Conservation (phyloP, 2,329 filamentous ascomycete genomes). For the Fusarium scirpi region DNA sequence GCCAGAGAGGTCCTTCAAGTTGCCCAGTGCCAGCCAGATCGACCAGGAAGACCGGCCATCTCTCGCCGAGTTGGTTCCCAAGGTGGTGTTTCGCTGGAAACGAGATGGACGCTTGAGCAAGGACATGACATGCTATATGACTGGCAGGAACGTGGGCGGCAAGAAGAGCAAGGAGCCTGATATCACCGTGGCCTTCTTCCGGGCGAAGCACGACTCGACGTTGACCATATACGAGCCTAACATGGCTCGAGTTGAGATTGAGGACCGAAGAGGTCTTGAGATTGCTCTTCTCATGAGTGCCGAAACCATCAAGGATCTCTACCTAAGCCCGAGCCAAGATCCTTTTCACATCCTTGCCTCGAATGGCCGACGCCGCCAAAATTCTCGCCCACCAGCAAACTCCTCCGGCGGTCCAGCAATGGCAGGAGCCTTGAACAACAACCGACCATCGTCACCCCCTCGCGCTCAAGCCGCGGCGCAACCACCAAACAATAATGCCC, state of each 20-base stretch:
- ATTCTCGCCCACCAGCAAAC: slow-evolving; percentile 55
- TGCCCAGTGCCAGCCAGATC: slow-evolving; percentile 81
- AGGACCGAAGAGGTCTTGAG: slow-evolving; percentile 94
- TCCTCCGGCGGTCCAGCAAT: slow-evolving; percentile 42
- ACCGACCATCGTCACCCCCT: slow-evolving; percentile 39
- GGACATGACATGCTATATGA: slow-evolving; percentile 89
- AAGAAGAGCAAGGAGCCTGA: slow-evolving; percentile 92
- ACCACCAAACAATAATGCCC: slow-evolving; percentile 35
- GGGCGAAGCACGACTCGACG: slow-evolving; percentile 71
- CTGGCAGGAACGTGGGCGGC: slow-evolving; percentile 79
- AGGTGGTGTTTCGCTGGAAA: slow-evolving; percentile 88
- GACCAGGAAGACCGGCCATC: slow-evolving; percentile 70
- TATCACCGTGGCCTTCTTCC: slow-evolving; percentile 92
- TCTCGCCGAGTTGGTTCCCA: slow-evolving; percentile 70
- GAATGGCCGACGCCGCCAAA: slow-evolving; percentile 49
- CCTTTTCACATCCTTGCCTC: slow-evolving; percentile 77
- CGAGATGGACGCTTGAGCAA: slow-evolving; percentile 87
- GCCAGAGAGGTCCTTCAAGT: slow-evolving; percentile 84
- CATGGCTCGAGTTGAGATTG: slow-evolving; percentile 87
- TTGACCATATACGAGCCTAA: slow-evolving; percentile 95
- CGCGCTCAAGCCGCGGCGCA: slow-evolving; percentile 30
- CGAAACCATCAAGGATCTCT: slow-evolving; percentile 74
- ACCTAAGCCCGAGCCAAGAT: slow-evolving; percentile 74
- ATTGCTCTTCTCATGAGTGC: slow-evolving; percentile 77
- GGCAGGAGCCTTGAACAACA: slow-evolving; percentile 57